Conservation (phyloP, 148 eudicot species). For the Vaccinium darrowii region DNA sequence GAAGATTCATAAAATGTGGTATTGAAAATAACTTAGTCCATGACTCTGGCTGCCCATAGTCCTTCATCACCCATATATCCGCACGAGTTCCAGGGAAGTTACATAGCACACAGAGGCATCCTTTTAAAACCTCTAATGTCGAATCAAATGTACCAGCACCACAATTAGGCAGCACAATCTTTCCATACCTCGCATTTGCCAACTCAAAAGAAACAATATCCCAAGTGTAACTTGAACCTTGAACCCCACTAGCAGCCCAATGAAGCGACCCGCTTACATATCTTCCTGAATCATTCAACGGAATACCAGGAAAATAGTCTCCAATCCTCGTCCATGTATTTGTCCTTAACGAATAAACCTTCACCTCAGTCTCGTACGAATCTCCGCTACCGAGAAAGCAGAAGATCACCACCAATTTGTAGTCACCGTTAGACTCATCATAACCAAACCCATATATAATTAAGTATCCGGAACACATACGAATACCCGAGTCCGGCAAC, state of each 20-base stretch:
- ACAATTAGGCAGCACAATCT: conserved; percentile 34
- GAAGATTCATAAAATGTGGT: conserved; percentile 17
- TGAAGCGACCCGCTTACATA: conserved; percentile 49
- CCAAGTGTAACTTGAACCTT: conserved; percentile 12
- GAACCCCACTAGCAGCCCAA: conserved; percentile 34
- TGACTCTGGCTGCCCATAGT: conserved; percentile 41
- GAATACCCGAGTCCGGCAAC: conserved; percentile 21
- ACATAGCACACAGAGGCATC: conserved; percentile 30
- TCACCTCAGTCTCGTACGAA: conserved; percentile 31
- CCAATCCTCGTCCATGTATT: conserved; percentile 36
- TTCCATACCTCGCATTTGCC: conserved; percentile 26
- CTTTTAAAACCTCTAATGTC: conserved; percentile 26
- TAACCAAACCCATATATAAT: conserved; percentile 51
- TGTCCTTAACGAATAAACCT: conserved; percentile 36
- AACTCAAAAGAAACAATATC: conserved; percentile 43
- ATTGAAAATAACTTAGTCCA: conserved; percentile 44
- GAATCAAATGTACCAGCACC: conserved; percentile 19
- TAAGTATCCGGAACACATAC: conserved; percentile 18
- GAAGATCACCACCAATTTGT: conserved; percentile 41
- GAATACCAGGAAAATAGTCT: conserved; percentile 31
- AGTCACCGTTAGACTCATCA: conserved; percentile 39
- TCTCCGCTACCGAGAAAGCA: conserved; percentile 15
- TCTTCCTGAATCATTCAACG: conserved; percentile 30
- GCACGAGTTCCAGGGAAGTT: conserved; percentile 12
- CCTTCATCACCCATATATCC: conserved; percentile 54